Evolutionary conservation across 352 stramenopile species (phyloP).

Genomic region (Globisporangium iwayamae): DNA sequence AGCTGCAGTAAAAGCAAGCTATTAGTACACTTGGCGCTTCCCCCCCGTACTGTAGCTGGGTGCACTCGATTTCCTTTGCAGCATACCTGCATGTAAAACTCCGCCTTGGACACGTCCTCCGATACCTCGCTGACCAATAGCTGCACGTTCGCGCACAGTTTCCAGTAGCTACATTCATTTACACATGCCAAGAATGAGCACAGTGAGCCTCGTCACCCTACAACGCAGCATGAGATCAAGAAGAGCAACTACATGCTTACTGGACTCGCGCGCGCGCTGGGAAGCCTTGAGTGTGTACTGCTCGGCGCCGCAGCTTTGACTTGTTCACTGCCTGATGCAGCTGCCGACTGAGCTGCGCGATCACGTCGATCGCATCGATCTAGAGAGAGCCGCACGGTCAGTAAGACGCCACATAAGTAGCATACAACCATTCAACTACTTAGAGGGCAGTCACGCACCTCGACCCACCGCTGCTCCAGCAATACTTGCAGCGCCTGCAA

Average conservation of each 20-base stretch:
- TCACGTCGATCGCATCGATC: conserved; percentile 30
- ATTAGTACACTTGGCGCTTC: neutral
- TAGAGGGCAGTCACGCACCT: conserved; percentile 21
- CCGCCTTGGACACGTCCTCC: conserved; percentile 1
- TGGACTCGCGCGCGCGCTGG: conserved; percentile 20
- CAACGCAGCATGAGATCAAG: neutral
- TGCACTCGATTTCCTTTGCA: neutral
- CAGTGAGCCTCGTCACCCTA: neutral
- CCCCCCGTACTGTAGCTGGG: neutral
- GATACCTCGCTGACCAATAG: conserved; percentile 24
- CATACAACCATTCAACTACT: neutral
- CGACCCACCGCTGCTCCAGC: conserved; percentile 32
- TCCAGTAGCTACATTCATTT: conserved; percentile 33
- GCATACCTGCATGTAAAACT: conserved; percentile 29
- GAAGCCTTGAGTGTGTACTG: conserved; percentile 26
- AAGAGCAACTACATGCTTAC: conserved; percentile 17
- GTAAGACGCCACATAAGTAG: neutral
- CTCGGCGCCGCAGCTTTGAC: conserved; percentile 28
- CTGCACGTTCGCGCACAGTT: conserved; percentile 26
- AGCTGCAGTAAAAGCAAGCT: conserved; percentile 23
- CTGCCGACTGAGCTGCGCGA: conserved; percentile 22
- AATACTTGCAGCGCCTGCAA: conserved; percentile 30
- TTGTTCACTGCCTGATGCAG: conserved; percentile 19
- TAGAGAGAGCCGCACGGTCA: conserved; percentile 12
- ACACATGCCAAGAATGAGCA: too few relatives aligned